Evolutionary conservation across 2,329 filamentous ascomycete species (phyloP).

Genomic region (Sporothrix schenckii): DNA sequence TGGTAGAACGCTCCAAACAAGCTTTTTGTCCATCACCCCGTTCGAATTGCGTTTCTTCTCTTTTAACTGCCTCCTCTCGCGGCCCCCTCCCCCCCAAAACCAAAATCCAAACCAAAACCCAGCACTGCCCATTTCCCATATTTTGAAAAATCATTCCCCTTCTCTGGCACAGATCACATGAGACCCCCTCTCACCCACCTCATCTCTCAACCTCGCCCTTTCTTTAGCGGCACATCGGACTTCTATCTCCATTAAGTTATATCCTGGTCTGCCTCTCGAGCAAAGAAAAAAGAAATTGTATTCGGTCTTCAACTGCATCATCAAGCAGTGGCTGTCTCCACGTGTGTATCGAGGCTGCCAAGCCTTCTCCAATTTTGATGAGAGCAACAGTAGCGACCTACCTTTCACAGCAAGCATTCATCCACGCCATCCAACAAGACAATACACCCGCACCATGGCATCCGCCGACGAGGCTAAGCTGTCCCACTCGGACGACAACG

Average conservation of each 20-base stretch:
- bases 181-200: neutral
- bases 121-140: constrained; percentile 19
- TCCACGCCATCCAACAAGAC: neutral
- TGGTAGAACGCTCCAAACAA: neutral
- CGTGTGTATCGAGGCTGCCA: constrained; percentile 24
- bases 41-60: constrained; percentile 1
- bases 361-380: constrained; percentile 23
- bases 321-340: constrained; percentile 3
- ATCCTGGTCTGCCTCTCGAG: constrained; percentile 8
- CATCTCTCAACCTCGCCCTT: constrained; percentile 1
- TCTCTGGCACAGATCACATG: neutral
- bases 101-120: neutral
- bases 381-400: constrained; percentile 4
- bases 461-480: constrained; percentile 29
- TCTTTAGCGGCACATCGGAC: constrained; percentile 7
- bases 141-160: neutral
- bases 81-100: constrained; percentile 5
- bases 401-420: neutral
- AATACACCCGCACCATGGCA: constrained; percentile 17
- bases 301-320: neutral
- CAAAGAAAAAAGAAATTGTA: neutral
- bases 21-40: neutral
- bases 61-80: neutral
- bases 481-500: constrained; percentile 36
- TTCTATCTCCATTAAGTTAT: constrained; percentile 16